phyloP scores from a whole-genome alignment of 2,329 filamentous ascomycete species.

The Juglanconis sp. region DNA sequence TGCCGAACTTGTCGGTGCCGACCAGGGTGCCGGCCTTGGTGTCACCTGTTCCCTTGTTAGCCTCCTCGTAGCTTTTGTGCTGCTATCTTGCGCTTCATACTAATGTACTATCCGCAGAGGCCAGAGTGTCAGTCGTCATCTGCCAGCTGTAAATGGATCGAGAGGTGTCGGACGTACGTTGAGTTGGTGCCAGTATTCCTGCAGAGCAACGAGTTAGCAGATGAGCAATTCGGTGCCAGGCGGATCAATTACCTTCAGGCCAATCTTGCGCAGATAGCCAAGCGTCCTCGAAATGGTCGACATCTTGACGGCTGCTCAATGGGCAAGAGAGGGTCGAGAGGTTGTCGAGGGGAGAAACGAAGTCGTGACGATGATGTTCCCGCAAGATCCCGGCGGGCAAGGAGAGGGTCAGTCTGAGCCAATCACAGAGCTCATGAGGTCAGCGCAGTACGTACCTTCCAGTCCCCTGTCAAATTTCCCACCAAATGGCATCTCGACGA shows the following conservation, averaged over 20 bases:
- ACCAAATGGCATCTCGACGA: neutral
- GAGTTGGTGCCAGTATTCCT: constrained; percentile 92
- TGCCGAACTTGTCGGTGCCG: constrained; percentile 84
- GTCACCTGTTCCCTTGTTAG: constrained; percentile 61
- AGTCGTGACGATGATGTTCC: constrained; percentile 20
- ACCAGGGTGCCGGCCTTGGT: constrained; percentile 90
- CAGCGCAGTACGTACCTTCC: constrained; percentile 15
- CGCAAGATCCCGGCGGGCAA: constrained; percentile 11
- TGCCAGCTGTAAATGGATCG: constrained; percentile 13
- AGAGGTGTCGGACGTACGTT: constrained; percentile 62
- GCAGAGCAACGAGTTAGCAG: constrained; percentile 35
- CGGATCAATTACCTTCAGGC: constrained; percentile 68
- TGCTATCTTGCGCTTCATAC: constrained; percentile 31
- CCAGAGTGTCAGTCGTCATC: constrained; percentile 21
- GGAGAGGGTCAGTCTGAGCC: constrained; percentile 14
- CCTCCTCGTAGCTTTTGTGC: neutral
- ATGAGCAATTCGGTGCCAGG: neutral
- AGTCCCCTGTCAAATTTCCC: constrained; percentile 18
- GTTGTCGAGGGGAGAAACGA: constrained; percentile 16
- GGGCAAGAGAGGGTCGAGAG: constrained; percentile 24
- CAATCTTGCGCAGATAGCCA: constrained; percentile 81
- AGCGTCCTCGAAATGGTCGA: constrained; percentile 86
- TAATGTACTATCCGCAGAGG: constrained; percentile 48
- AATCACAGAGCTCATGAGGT: constrained; percentile 23
- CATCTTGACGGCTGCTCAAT: constrained; percentile 58